Evolutionary conservation across 176 grass and related monocot species (phyloP).

Genomic region (Otatea glauca): DNA sequence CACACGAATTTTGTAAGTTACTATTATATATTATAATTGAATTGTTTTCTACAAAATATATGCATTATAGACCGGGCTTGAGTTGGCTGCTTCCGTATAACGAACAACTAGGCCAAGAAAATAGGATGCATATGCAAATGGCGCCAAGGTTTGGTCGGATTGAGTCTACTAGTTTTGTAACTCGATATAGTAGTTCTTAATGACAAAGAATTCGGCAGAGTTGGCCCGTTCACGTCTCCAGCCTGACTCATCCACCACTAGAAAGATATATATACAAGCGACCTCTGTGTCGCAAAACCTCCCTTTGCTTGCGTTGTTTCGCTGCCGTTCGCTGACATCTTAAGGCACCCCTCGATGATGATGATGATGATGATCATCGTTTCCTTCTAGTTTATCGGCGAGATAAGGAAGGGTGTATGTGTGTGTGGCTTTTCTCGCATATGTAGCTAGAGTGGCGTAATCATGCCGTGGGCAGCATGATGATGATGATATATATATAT

Average conservation of each 20-base stretch:
- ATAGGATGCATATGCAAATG: neutral
- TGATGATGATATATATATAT: neutral
- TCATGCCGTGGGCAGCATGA: constrained; percentile 27
- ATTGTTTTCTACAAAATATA: no score
- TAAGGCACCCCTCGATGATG: constrained; percentile 28
- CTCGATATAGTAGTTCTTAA: neutral
- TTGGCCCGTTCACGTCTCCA: neutral
- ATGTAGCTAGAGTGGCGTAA: constrained; percentile 13
- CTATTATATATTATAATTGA: no score
- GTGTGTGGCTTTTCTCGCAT: neutral
- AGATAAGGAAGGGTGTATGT: neutral
- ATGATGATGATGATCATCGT: neutral
- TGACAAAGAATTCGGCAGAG: neutral
- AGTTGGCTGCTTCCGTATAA: neutral
- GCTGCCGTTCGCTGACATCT: constrained; percentile 36
- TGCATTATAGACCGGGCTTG: no score
- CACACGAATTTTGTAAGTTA: no score
- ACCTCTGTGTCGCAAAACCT: no score
- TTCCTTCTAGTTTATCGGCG: neutral
- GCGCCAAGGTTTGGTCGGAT: neutral
- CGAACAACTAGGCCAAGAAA: neutral
- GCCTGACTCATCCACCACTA: neutral
- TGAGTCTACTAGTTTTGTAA: neutral
- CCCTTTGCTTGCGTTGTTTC: neutral
- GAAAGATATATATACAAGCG: neutral